These are phyloP conservation scores for Wickerhamiella sergipiensis DNA, from an alignment of 805 yeast species.

Conservation along the genomic window DNA sequence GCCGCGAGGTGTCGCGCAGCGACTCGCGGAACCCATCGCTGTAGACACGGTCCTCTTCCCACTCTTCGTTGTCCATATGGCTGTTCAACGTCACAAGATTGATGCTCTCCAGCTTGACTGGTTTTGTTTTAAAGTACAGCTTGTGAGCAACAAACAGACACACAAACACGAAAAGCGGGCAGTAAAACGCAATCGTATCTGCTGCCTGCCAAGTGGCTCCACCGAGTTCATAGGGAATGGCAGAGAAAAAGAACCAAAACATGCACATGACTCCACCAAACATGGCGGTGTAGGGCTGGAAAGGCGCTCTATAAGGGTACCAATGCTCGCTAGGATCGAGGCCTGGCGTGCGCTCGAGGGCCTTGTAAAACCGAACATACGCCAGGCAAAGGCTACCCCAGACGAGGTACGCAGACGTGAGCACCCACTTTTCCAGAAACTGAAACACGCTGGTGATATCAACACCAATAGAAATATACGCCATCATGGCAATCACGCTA, in stretches of 20 bases:
- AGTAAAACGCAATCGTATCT: slow-evolving; percentile 39
- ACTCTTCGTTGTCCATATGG: slow-evolving; percentile 14
- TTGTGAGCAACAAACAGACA: slow-evolving; percentile 41
- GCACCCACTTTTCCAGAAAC: slow-evolving; percentile 4
- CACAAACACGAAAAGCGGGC: slow-evolving; percentile 36
- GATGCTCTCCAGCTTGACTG: slow-evolving; percentile 54
- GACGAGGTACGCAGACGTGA: slow-evolving; percentile 29
- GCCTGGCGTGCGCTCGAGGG: slow-evolving; percentile 44
- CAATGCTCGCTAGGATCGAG: slow-evolving; percentile 48
- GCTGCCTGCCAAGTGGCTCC: slow-evolving; percentile 23
- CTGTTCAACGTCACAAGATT: slow-evolving; percentile 50
- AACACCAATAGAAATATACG: slow-evolving; percentile 4
- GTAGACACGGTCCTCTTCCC: slow-evolving; percentile 18
- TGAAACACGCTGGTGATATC: neutral
- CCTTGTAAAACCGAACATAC: slow-evolving; percentile 46
- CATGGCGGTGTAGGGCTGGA: slow-evolving; percentile 56
- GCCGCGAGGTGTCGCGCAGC: neutral
- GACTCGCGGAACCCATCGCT: slow-evolving; percentile 4
- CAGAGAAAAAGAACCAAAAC: slow-evolving; percentile 38
- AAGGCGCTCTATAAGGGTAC: slow-evolving; percentile 52
- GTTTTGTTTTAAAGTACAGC: slow-evolving; percentile 42
- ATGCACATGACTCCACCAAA: slow-evolving; percentile 21
- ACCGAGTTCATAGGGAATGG: slow-evolving; percentile 5
- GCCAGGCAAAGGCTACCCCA: slow-evolving; percentile 62
- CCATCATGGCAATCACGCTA: slow-evolving; percentile 1